These are phyloP conservation scores for Teratosphaeria epicoccoides DNA, from an alignment of 2,329 filamentous ascomycete species.

Conservation along the genomic window DNA sequence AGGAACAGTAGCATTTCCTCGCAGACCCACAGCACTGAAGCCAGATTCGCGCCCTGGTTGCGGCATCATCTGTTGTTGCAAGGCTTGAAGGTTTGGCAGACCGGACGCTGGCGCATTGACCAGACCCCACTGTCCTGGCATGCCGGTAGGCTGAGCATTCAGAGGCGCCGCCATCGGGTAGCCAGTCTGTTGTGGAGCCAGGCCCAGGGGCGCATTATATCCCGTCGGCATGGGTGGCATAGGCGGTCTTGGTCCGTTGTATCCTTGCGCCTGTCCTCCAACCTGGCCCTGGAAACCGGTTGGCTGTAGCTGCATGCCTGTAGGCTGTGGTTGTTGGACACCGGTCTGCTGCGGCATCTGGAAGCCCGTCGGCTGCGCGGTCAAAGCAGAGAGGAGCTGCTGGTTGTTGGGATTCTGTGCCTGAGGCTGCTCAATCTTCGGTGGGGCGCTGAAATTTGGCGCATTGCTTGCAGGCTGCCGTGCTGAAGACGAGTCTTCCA, in stretches of 20 bases:
- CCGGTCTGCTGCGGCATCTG: constrained; percentile 45
- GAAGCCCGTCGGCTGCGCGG: constrained; percentile 46
- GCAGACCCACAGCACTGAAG: constrained; percentile 76
- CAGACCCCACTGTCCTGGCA: constrained; percentile 94
- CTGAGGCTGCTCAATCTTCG: constrained; percentile 40
- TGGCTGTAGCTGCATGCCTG: constrained; percentile 51
- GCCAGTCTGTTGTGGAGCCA: constrained; percentile 55
- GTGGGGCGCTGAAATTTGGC: constrained; percentile 56
- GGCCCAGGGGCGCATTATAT: constrained; percentile 49
- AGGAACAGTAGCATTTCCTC: constrained; percentile 89
- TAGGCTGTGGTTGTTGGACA: constrained; percentile 41
- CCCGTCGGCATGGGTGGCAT: constrained; percentile 73
- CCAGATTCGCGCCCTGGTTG: constrained; percentile 81
- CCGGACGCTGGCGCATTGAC: constrained; percentile 87
- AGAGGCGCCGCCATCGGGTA: constrained; percentile 54
- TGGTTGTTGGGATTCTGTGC: constrained; percentile 60
- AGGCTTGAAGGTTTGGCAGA: constrained; percentile 82
- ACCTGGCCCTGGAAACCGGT: constrained; percentile 48
- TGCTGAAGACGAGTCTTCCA: constrained; percentile 54
- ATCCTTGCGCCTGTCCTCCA: constrained; percentile 59
- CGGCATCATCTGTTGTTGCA: constrained; percentile 95
- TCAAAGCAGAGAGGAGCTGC: constrained; percentile 47
- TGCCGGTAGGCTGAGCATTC: constrained; percentile 87
- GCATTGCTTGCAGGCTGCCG: constrained; percentile 51
- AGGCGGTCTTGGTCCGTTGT: constrained; percentile 66